These are phyloP conservation scores for Odontarrhena argentea DNA, from an alignment of 345 rosid genomes.

Conservation along the genomic window DNA sequence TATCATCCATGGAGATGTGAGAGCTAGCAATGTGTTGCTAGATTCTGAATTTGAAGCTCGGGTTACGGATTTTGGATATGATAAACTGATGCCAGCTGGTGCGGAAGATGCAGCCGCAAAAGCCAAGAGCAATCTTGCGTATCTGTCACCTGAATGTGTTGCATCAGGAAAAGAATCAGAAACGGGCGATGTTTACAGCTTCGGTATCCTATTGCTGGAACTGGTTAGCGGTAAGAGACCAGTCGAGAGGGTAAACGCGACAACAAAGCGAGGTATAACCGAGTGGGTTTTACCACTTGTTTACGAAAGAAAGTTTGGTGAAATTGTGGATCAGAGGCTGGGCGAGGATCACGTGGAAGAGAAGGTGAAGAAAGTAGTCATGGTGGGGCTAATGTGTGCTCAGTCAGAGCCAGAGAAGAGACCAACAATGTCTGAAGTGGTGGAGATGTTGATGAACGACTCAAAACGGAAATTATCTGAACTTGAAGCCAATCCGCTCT, in stretches of 20 bases:
- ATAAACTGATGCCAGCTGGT: conserved; percentile 85
- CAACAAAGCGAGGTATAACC: conserved; percentile 64
- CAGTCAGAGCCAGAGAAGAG: conserved; percentile 69
- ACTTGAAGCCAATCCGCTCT: conserved; percentile 68
- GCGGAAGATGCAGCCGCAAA: conserved; percentile 75
- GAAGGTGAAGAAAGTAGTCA: conserved; percentile 56
- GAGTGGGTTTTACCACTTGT: conserved; percentile 87
- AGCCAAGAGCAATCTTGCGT: conserved; percentile 71
- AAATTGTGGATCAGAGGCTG: conserved; percentile 74
- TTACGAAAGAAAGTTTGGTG: conserved; percentile 53
- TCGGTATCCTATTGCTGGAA: conserved; percentile 83
- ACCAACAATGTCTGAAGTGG: conserved; percentile 81
- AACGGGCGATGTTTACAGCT: conserved; percentile 85
- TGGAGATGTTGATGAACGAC: conserved; percentile 63
- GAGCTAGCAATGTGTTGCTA: conserved; percentile 65
- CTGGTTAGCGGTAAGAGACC: conserved; percentile 76
- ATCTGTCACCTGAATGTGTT: conserved; percentile 83
- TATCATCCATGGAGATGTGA: conserved; percentile 62
- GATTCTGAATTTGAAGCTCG: conserved; percentile 72
- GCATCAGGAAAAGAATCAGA: conserved; percentile 90
- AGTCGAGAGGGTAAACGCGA: conserved; percentile 74
- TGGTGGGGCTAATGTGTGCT: conserved; percentile 72
- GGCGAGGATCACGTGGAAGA: conserved; percentile 60
- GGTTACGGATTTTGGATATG: conserved; percentile 87
- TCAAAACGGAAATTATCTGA: conserved; percentile 48